Evolutionary conservation across 192 early-diverging fungal genomes (phyloP).

Genomic region (Coemansia sp.): DNA sequence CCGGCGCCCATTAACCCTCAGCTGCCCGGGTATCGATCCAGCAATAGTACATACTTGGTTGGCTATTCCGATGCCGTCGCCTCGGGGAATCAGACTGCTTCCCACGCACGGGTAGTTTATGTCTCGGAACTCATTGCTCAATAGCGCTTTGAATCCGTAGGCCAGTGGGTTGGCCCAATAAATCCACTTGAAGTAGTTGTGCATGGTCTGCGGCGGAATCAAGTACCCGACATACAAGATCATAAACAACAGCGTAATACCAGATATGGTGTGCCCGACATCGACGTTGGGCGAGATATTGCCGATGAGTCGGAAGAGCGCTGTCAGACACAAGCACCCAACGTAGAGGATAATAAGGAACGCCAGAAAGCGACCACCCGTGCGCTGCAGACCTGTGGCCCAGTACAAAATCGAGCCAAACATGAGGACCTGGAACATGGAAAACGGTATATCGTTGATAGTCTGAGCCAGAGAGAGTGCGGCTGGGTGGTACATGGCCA

Average conservation of each 20-base stretch:
- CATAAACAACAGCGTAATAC: constrained; percentile 58
- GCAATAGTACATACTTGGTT: constrained; percentile 62
- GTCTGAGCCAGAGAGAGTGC: constrained; percentile 30
- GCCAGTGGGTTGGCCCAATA: constrained; percentile 69
- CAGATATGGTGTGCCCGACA: constrained; percentile 59
- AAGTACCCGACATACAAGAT: constrained; percentile 61
- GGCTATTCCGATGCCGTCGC: constrained; percentile 30
- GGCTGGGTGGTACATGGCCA: constrained; percentile 55
- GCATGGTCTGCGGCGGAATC: constrained; percentile 58
- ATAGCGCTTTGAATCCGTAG: constrained; percentile 64
- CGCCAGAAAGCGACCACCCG: constrained; percentile 55
- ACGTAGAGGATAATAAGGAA: constrained; percentile 60
- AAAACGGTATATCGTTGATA: constrained; percentile 50
- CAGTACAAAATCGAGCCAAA: constrained; percentile 63
- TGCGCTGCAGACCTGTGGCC: constrained; percentile 54
- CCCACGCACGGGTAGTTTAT: constrained; percentile 28
- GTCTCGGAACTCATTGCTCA: constrained; percentile 58
- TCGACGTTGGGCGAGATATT: constrained; percentile 57
- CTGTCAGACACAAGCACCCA: constrained; percentile 47
- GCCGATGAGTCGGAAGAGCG: constrained; percentile 60
- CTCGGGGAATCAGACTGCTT: constrained; percentile 46
- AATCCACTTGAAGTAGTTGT: constrained; percentile 63
- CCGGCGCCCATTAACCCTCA: constrained; percentile 56
- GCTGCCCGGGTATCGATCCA: constrained; percentile 55
- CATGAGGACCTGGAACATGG: constrained; percentile 50